A percentile compares a stretch with the other conserved stretches of the same genome.
These are phyloP conservation scores for Fusarium sarcochroum DNA, from an alignment of 2,329 filamentous ascomycete genomes.

Conservation along the genomic window DNA sequence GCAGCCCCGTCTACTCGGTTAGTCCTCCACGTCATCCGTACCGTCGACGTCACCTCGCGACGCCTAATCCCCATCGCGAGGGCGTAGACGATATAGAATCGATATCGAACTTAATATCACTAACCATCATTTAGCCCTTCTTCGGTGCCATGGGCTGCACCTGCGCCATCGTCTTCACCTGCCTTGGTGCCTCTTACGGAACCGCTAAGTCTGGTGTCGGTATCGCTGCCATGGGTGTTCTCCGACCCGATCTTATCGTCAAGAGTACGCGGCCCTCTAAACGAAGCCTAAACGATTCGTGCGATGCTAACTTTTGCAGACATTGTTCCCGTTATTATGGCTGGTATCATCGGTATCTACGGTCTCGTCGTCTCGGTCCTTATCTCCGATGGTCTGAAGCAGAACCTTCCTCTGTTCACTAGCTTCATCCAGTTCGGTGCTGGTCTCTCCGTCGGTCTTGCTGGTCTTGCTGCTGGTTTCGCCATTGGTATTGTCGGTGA, in stretches of 20 bases:
- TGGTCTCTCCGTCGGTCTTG: constrained; percentile 84
- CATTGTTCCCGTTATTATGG: constrained; percentile 99
- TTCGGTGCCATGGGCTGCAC: constrained; percentile 99
- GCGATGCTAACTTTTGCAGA: constrained; percentile 67
- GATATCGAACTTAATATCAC: constrained; percentile 44
- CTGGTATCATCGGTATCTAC: constrained; percentile 99
- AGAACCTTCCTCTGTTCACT: constrained; percentile 81
- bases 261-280: constrained; percentile 81
- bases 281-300: neutral
- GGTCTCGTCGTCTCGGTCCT: constrained; percentile 90
- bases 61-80: constrained; percentile 37
- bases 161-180: constrained; percentile 96
- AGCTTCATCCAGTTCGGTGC: constrained; percentile 90
- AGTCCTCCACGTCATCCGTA: constrained; percentile 66
- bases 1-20: constrained; percentile 98
- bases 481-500: constrained; percentile 91
- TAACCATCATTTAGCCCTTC: constrained; percentile 75
- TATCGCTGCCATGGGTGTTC: constrained; percentile 98
- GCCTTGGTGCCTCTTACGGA: constrained; percentile 96
- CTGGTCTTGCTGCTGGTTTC: constrained; percentile 87
- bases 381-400: constrained; percentile 83
- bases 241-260: constrained; percentile 97
- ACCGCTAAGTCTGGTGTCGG: constrained; percentile 99
- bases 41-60: constrained; percentile 51
- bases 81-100: constrained; percentile 34